These are phyloP conservation scores for Naematelia encephala DNA, from an alignment of 768 basidiomycete species.

Conservation along the genomic window DNA sequence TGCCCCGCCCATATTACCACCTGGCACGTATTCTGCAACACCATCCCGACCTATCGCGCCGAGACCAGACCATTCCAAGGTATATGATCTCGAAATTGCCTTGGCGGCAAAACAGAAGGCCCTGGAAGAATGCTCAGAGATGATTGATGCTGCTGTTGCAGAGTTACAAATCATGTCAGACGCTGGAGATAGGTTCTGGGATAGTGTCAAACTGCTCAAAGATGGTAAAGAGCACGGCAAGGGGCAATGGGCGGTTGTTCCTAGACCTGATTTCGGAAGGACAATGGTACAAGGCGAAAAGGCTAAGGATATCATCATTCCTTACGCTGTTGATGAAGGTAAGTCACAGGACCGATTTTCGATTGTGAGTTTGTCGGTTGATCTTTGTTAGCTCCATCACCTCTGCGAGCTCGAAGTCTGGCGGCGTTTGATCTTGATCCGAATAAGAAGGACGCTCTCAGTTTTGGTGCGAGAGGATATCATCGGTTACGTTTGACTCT, in stretches of 20 bases:
- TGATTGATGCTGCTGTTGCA: slow-evolving; percentile 40
- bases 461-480: slow-evolving; percentile 32
- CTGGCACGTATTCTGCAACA: slow-evolving; percentile 32
- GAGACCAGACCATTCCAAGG: slow-evolving; percentile 7
- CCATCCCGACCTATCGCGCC: slow-evolving; percentile 9
- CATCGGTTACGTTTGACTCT: slow-evolving; percentile 22
- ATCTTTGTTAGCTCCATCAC: slow-evolving; percentile 10
- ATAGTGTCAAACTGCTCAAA: slow-evolving; percentile 21
- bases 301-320: slow-evolving; percentile 43
- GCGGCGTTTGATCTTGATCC: slow-evolving; percentile 45
- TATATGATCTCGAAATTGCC: slow-evolving; percentile 30
- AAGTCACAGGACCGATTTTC: background rate
- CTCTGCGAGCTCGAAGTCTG: slow-evolving; percentile 27
- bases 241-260: slow-evolving; percentile 37
- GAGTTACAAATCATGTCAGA: slow-evolving; percentile 34
- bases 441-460: slow-evolving; percentile 24
- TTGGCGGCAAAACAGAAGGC: slow-evolving; percentile 40
- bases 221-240: slow-evolving; percentile 26
- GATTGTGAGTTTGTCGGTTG: background rate
- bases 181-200: slow-evolving; percentile 40
- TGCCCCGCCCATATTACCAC: slow-evolving; percentile 36
- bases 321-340: slow-evolving; percentile 46
- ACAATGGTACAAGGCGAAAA: slow-evolving; percentile 24
- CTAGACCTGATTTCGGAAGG: slow-evolving; percentile 41
- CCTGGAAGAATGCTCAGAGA: slow-evolving; percentile 34